Conservation (phyloP, 257 asterid species). For the Solanum corneliomulleri region DNA sequence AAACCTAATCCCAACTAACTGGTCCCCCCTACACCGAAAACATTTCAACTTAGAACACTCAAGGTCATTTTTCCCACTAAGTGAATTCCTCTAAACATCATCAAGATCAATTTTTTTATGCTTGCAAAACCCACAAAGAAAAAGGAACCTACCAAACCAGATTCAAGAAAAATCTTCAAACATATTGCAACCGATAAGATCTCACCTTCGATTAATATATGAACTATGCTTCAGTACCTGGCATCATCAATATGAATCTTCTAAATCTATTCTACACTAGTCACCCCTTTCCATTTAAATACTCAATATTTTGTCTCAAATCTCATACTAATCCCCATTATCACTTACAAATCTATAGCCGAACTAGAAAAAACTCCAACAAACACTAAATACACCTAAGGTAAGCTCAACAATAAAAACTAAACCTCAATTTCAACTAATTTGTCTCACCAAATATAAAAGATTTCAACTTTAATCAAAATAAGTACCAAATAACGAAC, state of each 20-base stretch:
- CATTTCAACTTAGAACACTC: background rate
- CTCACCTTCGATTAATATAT: background rate
- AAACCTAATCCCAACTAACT: background rate
- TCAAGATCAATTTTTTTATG: background rate
- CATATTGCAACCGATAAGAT: background rate
- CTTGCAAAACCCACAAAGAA: background rate
- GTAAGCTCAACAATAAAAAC: background rate
- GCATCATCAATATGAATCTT: background rate
- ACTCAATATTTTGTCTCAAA: background rate
- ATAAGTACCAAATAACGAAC: background rate
- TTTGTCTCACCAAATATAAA: background rate
- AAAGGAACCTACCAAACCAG: background rate
- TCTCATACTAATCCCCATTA: background rate
- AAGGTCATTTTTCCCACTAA: background rate
- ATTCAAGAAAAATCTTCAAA: background rate
- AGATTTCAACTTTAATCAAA: background rate
- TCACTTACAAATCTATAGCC: background rate
- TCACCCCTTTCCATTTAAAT: background rate
- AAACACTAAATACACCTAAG: background rate
- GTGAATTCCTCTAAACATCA: background rate
- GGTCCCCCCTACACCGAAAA: background rate
- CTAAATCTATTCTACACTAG: background rate
- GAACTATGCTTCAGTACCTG: background rate
- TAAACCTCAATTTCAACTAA: background rate
- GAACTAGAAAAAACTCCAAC: background rate